Base-by-base conservation (phyloP, 202 grass and related monocot species). In the Musa balbisiana region DNA sequence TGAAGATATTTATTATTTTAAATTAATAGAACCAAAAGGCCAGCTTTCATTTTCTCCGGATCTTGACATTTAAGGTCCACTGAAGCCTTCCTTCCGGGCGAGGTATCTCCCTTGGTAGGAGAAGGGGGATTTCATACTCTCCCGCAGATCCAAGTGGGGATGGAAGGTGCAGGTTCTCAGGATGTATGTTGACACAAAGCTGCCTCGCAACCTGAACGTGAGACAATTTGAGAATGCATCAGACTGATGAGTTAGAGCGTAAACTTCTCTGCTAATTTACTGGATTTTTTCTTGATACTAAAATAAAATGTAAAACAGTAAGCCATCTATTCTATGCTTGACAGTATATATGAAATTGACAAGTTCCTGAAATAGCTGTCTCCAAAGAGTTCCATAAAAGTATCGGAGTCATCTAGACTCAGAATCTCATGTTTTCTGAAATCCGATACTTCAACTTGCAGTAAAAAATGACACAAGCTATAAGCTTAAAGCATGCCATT, bases 121-220 rank as follows among this genome's bases (percentile, higher is more conserved):
- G 83, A 54, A 98, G 89, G 33, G 91, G 95, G 68, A 98, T n/a
- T 83, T 97, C 88, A 56, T 93, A 93, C 72, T 97, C 88, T 26
- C 91, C 94, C 8, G 92, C 64, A 19, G 87, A 86, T 33, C 67
- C 22, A 19, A 94, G 76, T 76, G 91, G 89, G 58, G 83, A 84
- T 4, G 83, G 75, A 29, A 98, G 52, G 11, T 94, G 89, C 52
- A 98, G 80, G 73, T 98, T 98, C 64, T 98, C 95, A 8, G 91
- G 83, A 49, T 92, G 81, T 73, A 98, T 94, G 73, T 74, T 89
- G 62, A 98, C 79, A 69, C 82, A 79, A 66, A 98, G 86, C 62
- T 94, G 94, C 72, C 91, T 87, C 52, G 79, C 94, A 73, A 94
- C 88, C 94, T 94, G 73, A n/a, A 67, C 20, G 24, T 54, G 3